Evolutionary conservation across 2,329 filamentous ascomycete species (phyloP), one percentile per base, ranked within the genome.

Genomic region (Pestalotiopsis sp.): DNA sequence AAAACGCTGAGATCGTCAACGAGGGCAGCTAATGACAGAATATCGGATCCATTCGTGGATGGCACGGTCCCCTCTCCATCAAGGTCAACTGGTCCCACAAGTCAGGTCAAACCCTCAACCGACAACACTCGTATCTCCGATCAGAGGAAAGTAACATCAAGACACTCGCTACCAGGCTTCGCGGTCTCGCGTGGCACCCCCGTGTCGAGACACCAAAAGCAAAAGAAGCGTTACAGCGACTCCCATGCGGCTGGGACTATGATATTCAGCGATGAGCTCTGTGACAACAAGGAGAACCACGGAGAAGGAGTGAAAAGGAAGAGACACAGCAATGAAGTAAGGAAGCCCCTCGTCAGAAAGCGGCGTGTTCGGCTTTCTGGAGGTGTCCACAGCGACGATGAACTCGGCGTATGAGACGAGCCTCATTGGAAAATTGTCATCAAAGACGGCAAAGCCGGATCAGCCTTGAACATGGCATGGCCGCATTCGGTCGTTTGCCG

Each of bases 311-410:
- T 40, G 13, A 41, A n/a, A 45, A 38, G 45, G 23, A 66, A 73
- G 71, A 60, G 27, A 12, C 25, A 57, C 11, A 38, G 63, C 31
- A n/a, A n/a, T 9, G 49, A 25, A 25, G 38, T 27, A 11, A 56
- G 59, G 49, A 66, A 25, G n/a, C 27, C 68, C 20, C 49, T 62
- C 7, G 65, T 52, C 20, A 56, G 59, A 17, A 72, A 68, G 63
- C 67, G 70, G 49, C 67, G 71, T 14, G 57, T 71, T 13, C 68
- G 66, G 20, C 60, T 67, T 12, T 66, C 68, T 14, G 68, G 68
- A 5, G 68, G 71, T 67, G 69, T 68, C 38, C 70, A 67, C 31
- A 75, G 73, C 60, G 73, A 74, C 36, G 73, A 75, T 57, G 73
- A 75, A 62, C 73, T 75, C 75, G 69, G 72, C 61, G 68, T 75